Percentiles rank a stretch among this genome's conserved stretches.
These are phyloP conservation scores for Acarospora socialis DNA, from an alignment of 2,329 filamentous ascomycete species.

Conservation along the genomic window DNA sequence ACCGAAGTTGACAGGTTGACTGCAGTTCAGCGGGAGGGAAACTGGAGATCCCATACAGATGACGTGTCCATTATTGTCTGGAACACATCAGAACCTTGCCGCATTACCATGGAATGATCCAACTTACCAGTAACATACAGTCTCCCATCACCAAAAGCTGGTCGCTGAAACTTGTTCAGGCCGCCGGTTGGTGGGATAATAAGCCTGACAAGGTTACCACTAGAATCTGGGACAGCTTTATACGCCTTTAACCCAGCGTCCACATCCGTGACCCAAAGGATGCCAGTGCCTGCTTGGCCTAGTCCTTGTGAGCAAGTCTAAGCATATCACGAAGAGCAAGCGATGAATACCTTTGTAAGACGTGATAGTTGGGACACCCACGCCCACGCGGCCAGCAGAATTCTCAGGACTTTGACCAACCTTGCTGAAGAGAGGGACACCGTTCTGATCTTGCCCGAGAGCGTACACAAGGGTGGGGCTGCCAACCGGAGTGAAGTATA, in stretches of 20 bases:
- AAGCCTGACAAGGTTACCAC: slow-evolving; percentile 12
- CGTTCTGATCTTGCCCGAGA: slow-evolving; percentile 19
- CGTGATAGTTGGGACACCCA: slow-evolving; percentile 18
- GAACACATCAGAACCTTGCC: too few species aligned
- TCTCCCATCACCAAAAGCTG: slow-evolving; percentile 16
- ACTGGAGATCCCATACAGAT: slow-evolving; percentile 24
- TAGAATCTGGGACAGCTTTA: slow-evolving; percentile 12
- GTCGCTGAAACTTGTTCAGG: slow-evolving; percentile 15
- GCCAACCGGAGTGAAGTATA: slow-evolving; percentile 24
- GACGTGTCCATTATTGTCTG: slow-evolving; percentile 12
- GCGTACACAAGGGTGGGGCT: slow-evolving; percentile 20
- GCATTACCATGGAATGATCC: too few species aligned
- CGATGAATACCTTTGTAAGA: too few species aligned
- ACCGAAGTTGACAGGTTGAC: slow-evolving; percentile 27
- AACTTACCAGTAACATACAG: slow-evolving; percentile 13
- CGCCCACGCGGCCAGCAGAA: slow-evolving; percentile 20
- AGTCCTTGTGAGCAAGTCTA: too few species aligned
- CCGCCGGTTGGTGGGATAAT: slow-evolving; percentile 15
- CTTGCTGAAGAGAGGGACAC: slow-evolving; percentile 19
- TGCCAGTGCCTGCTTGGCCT: slow-evolving; percentile 14
- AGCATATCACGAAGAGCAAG: too few species aligned
- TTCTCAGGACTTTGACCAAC: slow-evolving; percentile 18
- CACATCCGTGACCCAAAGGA: slow-evolving; percentile 18
- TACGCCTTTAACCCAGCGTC: slow-evolving; percentile 15
- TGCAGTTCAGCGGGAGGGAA: slow-evolving; percentile 26